Base-by-base conservation (phyloP, 2,329 filamentous ascomycete species). In the Fusarium continuum region DNA sequence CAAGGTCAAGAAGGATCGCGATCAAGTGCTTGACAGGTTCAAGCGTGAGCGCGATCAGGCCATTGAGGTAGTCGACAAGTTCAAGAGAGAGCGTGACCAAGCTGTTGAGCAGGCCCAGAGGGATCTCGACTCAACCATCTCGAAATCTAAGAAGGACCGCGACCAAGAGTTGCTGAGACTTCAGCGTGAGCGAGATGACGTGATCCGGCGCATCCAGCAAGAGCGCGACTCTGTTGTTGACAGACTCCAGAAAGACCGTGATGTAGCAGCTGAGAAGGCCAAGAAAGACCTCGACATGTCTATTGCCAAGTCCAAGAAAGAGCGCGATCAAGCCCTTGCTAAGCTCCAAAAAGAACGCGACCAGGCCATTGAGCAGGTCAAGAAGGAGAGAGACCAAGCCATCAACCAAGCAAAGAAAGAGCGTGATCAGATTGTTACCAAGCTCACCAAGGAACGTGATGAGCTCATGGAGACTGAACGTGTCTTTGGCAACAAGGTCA, bases 371-470 rank as follows among this genome's bases (percentile, higher is more conserved):
- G 68, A 65, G 10, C 54, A 56, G 22, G 45, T 67, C 52, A 58
- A 46, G 50, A 57, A 29, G 36, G 69, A 71, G 25, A 67, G 51
- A n/a, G 69, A 70, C 10, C 54, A 65, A 8, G 54, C 55, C 19
- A 54, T 71, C 14, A 53, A 57, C 20, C 62, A 56, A 11, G 38
- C 68, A 16, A 61, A 64, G 49, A 66, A 58, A 19, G 70, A 72
- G 34, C 63, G 65, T 26, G 62, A 61, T 8, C 14, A 55, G 34
- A 57, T 68, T 1, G 54, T 68, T 3, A 56, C 60, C 1, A 52
- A 59, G 41, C 57, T 72, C 45, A 67, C 63, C 9, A 65, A 61
- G 29, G 70, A 70, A n/a, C 68, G 70, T 8, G 67, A 70, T 5
- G 55, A 69, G 28, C 65, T 72, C 2, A 25, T 55, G 17, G 57